Conservation (phyloP, 129 eudicot genomes). For the carrot (Daucus carota) region DH1_v3.0 NC_030383.2:60440501-60441000, state of each 20-base stretch:
- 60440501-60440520: conserved; percentile 58
- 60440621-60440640: conserved; percentile 50
- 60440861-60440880: conserved; percentile 69
- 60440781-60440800: conserved; percentile 24
- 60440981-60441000: conserved; percentile 35
- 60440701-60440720: conserved; percentile 26
- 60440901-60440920: conserved; percentile 62
- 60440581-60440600: conserved; percentile 59
- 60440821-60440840: conserved; percentile 30
- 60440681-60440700: conserved; percentile 70
- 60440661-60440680: conserved; percentile 58
- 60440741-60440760: conserved; percentile 22
- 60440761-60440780: conserved; percentile 41
- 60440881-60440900: conserved; percentile 38
- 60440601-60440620: conserved; percentile 51
- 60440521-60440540: conserved; percentile 44
- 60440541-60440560: conserved; percentile 35
- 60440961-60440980: conserved; percentile 28
- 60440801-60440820: conserved; percentile 23
- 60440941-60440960: conserved; percentile 50
- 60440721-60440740: neutral
- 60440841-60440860: conserved; percentile 27
- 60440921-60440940: conserved; percentile 67
- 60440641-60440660: conserved; percentile 35
- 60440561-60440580: conserved; percentile 52